These are phyloP conservation scores for Solanum aculeatissimum DNA, from an alignment of 305 asterid species.

Conservation along the genomic window DNA sequence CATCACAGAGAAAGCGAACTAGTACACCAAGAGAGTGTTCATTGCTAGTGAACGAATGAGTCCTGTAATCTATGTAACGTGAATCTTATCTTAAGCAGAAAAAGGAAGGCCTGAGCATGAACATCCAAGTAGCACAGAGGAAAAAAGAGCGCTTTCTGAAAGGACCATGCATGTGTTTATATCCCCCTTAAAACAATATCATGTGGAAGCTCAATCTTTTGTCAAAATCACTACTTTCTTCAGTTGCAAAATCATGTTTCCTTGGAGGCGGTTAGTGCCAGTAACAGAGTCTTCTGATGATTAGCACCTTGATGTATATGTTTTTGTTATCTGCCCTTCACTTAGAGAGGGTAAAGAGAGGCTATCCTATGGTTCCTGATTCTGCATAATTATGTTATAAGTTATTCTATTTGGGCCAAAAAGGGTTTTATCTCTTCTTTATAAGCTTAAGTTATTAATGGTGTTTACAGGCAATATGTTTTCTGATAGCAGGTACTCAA, in stretches of 20 bases:
- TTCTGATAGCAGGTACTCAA: constrained; percentile 37
- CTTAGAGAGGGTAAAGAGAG: background rate
- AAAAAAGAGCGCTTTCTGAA: background rate
- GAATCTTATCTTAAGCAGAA: background rate
- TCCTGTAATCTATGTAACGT: background rate
- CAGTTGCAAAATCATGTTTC: background rate
- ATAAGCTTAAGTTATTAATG: background rate
- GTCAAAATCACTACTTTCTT: background rate
- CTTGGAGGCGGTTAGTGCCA: background rate
- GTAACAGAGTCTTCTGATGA: background rate
- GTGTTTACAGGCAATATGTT: background rate
- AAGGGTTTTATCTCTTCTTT: background rate
- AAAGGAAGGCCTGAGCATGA: background rate
- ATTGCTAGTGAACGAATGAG: background rate
- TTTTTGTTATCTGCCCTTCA: background rate
- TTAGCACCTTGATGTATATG: background rate
- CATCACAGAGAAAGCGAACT: background rate
- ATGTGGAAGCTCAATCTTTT: background rate
- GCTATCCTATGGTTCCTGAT: background rate
- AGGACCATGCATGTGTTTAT: background rate
- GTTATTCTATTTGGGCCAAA: background rate
- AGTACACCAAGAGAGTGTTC: background rate
- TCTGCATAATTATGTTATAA: background rate
- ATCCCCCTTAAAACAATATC: background rate
- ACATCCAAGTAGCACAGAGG: background rate